phyloP scores from a whole-genome alignment of 352 stramenopile species.

The Globisporangium sylvaticum region DNA sequence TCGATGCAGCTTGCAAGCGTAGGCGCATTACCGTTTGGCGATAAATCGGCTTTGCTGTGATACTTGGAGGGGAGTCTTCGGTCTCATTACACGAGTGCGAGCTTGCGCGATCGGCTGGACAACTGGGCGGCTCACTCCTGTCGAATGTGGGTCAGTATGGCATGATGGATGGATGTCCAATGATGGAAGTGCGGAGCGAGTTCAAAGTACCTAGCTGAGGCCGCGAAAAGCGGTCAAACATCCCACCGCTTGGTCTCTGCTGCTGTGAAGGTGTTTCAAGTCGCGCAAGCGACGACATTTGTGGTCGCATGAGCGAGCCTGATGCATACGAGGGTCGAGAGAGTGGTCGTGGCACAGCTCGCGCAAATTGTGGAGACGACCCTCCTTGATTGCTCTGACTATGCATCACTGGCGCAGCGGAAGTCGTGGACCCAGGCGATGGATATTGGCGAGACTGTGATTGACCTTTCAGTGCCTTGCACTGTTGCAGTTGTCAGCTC shows the following conservation, averaged over 20 bases:
- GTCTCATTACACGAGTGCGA: conserved; percentile 54
- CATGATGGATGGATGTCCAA: background rate
- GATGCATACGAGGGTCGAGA: conserved; percentile 23
- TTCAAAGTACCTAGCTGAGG: conserved; percentile 43
- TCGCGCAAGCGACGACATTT: conserved; percentile 21
- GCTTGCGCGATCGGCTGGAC: conserved; percentile 38
- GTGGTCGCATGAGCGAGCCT: conserved; percentile 19
- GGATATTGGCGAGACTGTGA: conserved; percentile 44
- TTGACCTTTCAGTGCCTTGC: conserved; percentile 67
- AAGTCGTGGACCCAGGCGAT: conserved; percentile 53
- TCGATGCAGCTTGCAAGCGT: background rate
- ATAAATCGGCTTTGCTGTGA: conserved; percentile 59
- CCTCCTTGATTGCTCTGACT: conserved; percentile 30
- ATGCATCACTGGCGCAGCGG: conserved; percentile 24
- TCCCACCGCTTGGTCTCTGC: conserved; percentile 43
- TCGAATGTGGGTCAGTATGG: conserved; percentile 12
- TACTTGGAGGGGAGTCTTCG: conserved; percentile 66
- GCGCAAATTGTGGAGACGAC: conserved; percentile 42
- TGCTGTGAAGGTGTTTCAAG: conserved; percentile 38
- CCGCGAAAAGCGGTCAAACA: conserved; percentile 63
- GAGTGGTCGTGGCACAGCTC: conserved; percentile 38
- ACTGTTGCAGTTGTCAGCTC: conserved; percentile 27
- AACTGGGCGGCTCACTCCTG: conserved; percentile 22
- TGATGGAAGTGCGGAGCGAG: background rate
- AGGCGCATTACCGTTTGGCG: conserved; percentile 41